Base-by-base conservation (phyloP, 306 rosid species). In the Myrica gale region DNA sequence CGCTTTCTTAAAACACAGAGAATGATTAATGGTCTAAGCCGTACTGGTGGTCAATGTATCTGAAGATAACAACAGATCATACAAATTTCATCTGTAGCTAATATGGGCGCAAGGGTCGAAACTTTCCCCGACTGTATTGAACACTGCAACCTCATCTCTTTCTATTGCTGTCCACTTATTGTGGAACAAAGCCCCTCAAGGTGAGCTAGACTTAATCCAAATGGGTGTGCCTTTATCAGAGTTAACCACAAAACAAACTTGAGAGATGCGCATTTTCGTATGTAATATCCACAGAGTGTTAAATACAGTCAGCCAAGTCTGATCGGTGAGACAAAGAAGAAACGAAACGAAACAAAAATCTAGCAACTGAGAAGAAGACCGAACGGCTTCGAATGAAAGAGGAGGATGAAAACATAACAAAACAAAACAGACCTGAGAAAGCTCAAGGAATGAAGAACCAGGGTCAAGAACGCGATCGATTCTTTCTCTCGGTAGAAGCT, bases 361-460 rank as follows among this genome's bases (percentile, higher is more conserved):
- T 32, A 32, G 37, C 37, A 2, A 32, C 37, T 32, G 37, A 32
- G 37, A 32, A 32, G 37, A 32, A 32, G 37, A 32, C 37, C 37
- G 37, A 32, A 32, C 26, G 63, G 11, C 26, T 2, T 12, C 4
- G 37, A 58, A 58, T 9, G 10, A 58, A 58, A 23, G 73, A 44
- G 72, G 43, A 57, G 74, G 56, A 32, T 9, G 19, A 46, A 4
- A 5, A n/a, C n/a, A n/a, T n/a, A n/a, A 16, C 68, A 42, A 20
- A 21, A 41, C 43, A 44, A 8, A 26, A 57, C 19, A 51, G 78
- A 95, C 98, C 97, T 92, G 98, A 55, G 98, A 95, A 74, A 95
- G 97, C 75, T 95, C 98, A 9, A 95, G 96, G 82, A 95, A 95
- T 1, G 98, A 95, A 87, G 98, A 86, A 51, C 92, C 97, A 8